Evolutionary conservation across 352 stramenopile genomes (phyloP).

Genomic region (Globisporangium irregulare): DNA sequence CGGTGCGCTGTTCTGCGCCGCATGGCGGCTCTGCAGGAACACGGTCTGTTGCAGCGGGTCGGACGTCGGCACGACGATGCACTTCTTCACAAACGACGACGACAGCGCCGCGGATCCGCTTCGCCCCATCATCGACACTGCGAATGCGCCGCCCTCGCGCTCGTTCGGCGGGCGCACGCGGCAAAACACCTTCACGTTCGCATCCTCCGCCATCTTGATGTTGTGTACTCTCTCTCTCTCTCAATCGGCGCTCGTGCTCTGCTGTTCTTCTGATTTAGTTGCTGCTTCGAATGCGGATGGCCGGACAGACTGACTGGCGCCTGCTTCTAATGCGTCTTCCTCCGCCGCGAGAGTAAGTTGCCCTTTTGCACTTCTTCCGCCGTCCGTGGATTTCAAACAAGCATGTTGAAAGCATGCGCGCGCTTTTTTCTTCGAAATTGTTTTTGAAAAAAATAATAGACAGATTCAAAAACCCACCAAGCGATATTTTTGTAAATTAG

Average conservation of each 20-base stretch:
- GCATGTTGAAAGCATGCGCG: background rate
- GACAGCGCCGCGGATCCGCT: background rate
- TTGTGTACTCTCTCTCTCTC: background rate
- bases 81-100: constrained; percentile 54
- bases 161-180: constrained; percentile 81
- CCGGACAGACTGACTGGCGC: background rate
- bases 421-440: background rate
- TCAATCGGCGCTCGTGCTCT: background rate
- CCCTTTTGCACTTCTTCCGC: background rate
- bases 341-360: background rate
- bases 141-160: constrained; percentile 46
- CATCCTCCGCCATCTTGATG: constrained; percentile 52
- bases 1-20: constrained; percentile 17
- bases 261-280: background rate
- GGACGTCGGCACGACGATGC: constrained; percentile 43
- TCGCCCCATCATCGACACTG: background rate
- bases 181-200: constrained; percentile 87
- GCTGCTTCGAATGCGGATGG: background rate
- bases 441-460: background rate
- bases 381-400: background rate
- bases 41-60: constrained; percentile 56
- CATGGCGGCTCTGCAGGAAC: constrained; percentile 52
- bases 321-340: background rate
- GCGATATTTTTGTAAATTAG: background rate
- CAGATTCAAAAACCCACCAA: background rate